phyloP scores from a whole-genome alignment of 805 yeast species.

The Schwanniomyces polymorphus region DNA sequence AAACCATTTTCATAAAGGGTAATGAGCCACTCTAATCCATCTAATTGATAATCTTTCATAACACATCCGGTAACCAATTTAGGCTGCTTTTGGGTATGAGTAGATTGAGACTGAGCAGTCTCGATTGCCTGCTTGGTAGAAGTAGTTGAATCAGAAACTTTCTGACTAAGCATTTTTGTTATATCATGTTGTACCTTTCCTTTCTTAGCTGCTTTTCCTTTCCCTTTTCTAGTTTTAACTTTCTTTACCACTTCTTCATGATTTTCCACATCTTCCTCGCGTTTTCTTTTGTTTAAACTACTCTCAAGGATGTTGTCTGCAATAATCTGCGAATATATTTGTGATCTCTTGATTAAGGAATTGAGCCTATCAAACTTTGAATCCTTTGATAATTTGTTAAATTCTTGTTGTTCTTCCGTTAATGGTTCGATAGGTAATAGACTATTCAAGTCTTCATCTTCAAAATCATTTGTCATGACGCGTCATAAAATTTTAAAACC shows the following conservation, averaged over 20 bases:
- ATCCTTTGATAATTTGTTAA: conserved; percentile 49
- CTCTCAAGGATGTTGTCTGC: conserved; percentile 70
- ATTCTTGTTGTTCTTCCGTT: conserved; percentile 35
- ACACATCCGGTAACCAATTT: conserved; percentile 43
- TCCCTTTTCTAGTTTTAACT: conserved; percentile 5
- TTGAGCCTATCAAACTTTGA: conserved; percentile 66
- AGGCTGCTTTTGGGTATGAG: conserved; percentile 28
- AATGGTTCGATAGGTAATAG: conserved; percentile 1
- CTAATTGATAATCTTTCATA: conserved; percentile 82
- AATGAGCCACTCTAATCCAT: conserved; percentile 88
- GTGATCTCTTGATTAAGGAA: conserved; percentile 81
- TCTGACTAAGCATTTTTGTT: conserved; percentile 16
- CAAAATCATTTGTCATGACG: conserved; percentile 7
- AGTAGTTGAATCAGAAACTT: conserved; percentile 15
- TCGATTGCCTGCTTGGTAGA: conserved; percentile 23
- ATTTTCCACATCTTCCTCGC: conserved; percentile 18
- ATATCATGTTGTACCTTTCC: conserved; percentile 11
- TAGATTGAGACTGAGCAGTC: conserved; percentile 17
- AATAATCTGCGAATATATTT: conserved; percentile 82
- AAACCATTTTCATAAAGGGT: conserved; percentile 90
- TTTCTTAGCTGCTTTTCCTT: conserved; percentile 11
- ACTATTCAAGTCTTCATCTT: conserved; percentile 4
- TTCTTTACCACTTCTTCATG: conserved; percentile 4
- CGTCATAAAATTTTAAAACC: not conserved
- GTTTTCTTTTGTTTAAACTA: conserved; percentile 27